These are phyloP conservation scores for Infundibulicybe gibba DNA, from an alignment of 768 basidiomycete species.

Conservation along the genomic window DNA sequence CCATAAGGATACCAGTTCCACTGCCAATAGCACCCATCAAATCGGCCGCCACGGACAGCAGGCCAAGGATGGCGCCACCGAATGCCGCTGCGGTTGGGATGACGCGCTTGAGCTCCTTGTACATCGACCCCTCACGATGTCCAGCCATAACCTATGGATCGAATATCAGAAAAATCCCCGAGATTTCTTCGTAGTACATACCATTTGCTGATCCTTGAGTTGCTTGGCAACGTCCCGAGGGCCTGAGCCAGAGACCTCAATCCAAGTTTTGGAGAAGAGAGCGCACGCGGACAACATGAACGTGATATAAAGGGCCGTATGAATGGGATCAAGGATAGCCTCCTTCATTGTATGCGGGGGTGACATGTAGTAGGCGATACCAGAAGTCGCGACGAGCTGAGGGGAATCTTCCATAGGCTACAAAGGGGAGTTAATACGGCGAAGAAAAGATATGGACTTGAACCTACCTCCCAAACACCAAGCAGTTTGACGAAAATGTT, in stretches of 20 bases:
- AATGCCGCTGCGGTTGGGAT: constrained; percentile 98
- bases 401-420: constrained; percentile 93
- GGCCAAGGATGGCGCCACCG: constrained; percentile 93
- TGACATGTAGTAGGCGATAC: constrained; percentile 97
- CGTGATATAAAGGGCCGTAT: constrained; percentile 84
- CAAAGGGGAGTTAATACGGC: not conserved
- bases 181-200: constrained; percentile 18
- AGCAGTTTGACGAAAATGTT: constrained; percentile 89
- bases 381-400: constrained; percentile 86
- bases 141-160: constrained; percentile 66
- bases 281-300: constrained; percentile 96
- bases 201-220: constrained; percentile 98
- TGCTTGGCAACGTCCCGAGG: constrained; percentile 97
- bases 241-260: constrained; percentile 95
- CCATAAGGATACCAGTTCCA: constrained; percentile 96
- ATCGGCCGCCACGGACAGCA: constrained; percentile 89
- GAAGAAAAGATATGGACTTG: not conserved
- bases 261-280: constrained; percentile 99
- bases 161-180: not conserved
- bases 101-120: constrained; percentile 97
- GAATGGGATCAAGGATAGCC: constrained; percentile 89
- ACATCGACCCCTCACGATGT: constrained; percentile 97
- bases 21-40: constrained; percentile 95
- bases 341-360: constrained; percentile 92
- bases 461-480: constrained; percentile 95